Evolutionary conservation across 805 yeast genomes (phyloP).

Genomic region (Starmerella bombi): DNA sequence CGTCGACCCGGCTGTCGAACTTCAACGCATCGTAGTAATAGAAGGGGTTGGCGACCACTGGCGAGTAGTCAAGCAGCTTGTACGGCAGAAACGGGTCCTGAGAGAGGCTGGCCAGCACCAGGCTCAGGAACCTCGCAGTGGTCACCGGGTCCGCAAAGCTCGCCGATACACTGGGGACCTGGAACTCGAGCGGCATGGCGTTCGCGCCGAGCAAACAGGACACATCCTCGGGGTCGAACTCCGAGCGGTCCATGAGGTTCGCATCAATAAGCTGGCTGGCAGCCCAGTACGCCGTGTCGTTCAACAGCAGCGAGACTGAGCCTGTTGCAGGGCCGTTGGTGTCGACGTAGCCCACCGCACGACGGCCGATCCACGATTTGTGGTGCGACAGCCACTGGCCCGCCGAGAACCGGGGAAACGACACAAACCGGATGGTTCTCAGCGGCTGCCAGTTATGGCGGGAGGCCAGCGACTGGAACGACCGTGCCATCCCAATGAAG

Average conservation of each 20-base stretch:
- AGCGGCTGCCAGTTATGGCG: slow-evolving; percentile 13
- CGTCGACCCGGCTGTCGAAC: slow-evolving; percentile 5
- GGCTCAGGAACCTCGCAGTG: slow-evolving; percentile 4
- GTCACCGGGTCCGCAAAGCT: neutral
- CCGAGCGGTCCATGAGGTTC: neutral
- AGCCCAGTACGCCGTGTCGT: slow-evolving; percentile 3
- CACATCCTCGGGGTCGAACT: neutral
- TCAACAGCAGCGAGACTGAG: slow-evolving; percentile 10
- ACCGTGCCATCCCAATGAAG: slow-evolving; percentile 4
- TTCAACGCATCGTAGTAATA: neutral
- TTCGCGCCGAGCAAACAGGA: slow-evolving; percentile 4
- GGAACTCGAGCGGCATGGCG: slow-evolving; percentile 3
- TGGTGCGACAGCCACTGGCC: slow-evolving; percentile 2
- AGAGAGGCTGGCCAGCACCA: slow-evolving; percentile 7
- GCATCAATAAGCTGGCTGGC: slow-evolving; percentile 6
- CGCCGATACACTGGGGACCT: slow-evolving; percentile 8
- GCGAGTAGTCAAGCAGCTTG: neutral
- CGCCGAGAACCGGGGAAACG: slow-evolving; percentile 6
- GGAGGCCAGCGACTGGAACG: neutral
- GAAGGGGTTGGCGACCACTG: neutral
- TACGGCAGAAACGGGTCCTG: slow-evolving; percentile 12
- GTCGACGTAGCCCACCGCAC: slow-evolving; percentile 7
- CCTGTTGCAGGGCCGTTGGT: neutral
- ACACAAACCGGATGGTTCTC: slow-evolving; percentile 12
- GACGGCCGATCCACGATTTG: neutral